phyloP scores from a whole-genome alignment of 1,284 basidiomycete species.

The Pholiota adiposa region DNA sequence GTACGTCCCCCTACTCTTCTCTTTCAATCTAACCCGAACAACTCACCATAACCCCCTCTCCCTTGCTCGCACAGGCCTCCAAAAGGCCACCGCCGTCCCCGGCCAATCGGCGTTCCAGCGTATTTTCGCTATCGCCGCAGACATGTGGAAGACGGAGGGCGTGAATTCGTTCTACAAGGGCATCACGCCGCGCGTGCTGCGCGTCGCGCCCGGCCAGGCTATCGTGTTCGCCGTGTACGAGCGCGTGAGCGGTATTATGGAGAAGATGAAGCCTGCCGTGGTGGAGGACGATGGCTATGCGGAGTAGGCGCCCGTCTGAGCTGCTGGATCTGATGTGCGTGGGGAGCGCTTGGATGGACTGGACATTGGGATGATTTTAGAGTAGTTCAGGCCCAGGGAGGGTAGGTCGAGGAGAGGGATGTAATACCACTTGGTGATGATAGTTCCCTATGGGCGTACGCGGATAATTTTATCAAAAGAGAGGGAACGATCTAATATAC shows the following conservation, averaged over 20 bases:
- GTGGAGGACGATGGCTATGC: slow-evolving; percentile 64
- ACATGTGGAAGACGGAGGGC: slow-evolving; percentile 96
- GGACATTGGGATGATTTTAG: neutral
- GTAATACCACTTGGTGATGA: neutral
- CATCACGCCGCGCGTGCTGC: slow-evolving; percentile 94
- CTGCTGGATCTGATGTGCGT: no score
- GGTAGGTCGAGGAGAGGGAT: neutral
- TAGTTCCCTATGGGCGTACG: neutral
- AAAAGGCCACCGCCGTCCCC: slow-evolving; percentile 81
- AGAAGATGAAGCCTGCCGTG: slow-evolving; percentile 62
- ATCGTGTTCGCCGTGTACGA: slow-evolving; percentile 94
- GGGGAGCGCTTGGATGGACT: neutral
- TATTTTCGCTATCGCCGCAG: slow-evolving; percentile 79
- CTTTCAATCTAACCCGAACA: neutral
- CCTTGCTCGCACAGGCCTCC: slow-evolving; percentile 57
- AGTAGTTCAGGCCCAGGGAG: neutral
- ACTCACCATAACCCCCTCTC: neutral
- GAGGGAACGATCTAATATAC: neutral
- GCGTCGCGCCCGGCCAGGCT: slow-evolving; percentile 95
- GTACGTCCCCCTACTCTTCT: slow-evolving; percentile 47
- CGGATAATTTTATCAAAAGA: neutral
- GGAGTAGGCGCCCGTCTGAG: slow-evolving; percentile 46
- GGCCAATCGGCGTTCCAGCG: slow-evolving; percentile 82
- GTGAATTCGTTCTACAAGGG: slow-evolving; percentile 93
- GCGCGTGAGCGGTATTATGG: slow-evolving; percentile 76